Conservation (phyloP, 805 yeast species). For the Cyberlindnera americana region DNA sequence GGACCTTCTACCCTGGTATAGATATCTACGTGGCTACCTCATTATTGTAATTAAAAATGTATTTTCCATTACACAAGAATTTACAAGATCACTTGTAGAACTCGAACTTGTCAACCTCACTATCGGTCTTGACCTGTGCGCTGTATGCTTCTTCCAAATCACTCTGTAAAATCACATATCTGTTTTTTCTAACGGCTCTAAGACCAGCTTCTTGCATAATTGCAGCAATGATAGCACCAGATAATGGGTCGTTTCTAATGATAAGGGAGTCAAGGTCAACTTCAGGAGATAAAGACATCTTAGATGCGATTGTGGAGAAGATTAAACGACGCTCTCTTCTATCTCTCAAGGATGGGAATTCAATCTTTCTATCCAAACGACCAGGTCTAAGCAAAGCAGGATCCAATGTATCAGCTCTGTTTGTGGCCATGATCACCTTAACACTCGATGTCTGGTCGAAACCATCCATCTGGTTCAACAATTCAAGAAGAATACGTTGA, state of each 20-base stretch:
- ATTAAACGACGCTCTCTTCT: conserved; percentile 97
- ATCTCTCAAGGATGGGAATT: conserved; percentile 93
- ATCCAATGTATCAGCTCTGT: conserved; percentile 98
- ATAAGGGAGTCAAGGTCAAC: conserved; percentile 93
- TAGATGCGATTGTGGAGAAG: conserved; percentile 92
- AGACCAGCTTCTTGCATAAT: conserved; percentile 99
- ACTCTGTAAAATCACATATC: conserved; percentile 93
- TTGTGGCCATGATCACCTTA: conserved; percentile 98
- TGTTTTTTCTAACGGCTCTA: conserved; percentile 95
- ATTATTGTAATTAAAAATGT: conserved; percentile 2
- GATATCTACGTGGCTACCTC: conserved; percentile 43
- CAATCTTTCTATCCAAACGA: conserved; percentile 95
- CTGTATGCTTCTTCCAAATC: conserved; percentile 98
- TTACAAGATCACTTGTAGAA: conserved; percentile 67
- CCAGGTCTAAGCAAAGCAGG: conserved; percentile 99
- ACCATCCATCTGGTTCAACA: conserved; percentile 98
- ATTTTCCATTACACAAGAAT: no score
- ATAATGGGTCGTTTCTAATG: conserved; percentile 91
- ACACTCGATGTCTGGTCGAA: conserved; percentile 94
- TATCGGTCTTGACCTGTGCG: conserved; percentile 91
- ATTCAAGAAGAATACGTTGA: conserved; percentile 93
- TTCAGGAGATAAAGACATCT: conserved; percentile 97
- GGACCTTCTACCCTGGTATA: conserved; percentile 59
- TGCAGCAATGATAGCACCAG: conserved; percentile 98
- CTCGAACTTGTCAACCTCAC: conserved; percentile 95